A percentile compares a stretch with the other conserved stretches of the same genome.
phyloP scores from a whole-genome alignment of 2,329 filamentous ascomycete species.

The Stylonectria norvegica region DNA sequence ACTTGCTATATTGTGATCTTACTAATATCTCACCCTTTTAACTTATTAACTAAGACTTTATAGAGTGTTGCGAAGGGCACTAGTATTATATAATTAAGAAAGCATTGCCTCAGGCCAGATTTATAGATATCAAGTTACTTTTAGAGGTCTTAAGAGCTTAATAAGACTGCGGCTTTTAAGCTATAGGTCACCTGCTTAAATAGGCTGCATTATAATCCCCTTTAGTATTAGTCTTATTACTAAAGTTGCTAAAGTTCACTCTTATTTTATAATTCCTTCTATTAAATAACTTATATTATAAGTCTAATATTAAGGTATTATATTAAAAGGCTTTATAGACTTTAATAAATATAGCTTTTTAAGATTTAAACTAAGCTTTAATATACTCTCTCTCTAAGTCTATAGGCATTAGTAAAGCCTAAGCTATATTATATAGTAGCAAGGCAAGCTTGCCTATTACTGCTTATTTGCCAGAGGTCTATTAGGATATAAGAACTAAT shows the following conservation, averaged over 20 bases:
- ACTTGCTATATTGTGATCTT: constrained; percentile 5
- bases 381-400: not conserved
- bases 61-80: constrained; percentile 8
- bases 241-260: constrained; percentile 1
- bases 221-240: too few species aligned
- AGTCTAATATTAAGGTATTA: not conserved
- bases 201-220: constrained; percentile 1
- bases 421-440: not conserved
- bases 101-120: constrained; percentile 10
- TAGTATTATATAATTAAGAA: constrained; percentile 7
- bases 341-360: not conserved
- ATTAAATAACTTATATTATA: constrained; percentile 2
- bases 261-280: not conserved
- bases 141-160: not conserved
- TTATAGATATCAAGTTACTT: constrained; percentile 1
- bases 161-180: constrained; percentile 5
- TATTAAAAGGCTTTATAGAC: too few species aligned
- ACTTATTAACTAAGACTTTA: constrained; percentile 5
- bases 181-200: constrained; percentile 1
- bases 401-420: not conserved
- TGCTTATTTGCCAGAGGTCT: too few species aligned
- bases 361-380: not conserved
- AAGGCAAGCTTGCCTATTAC: not conserved
- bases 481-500: too few species aligned
- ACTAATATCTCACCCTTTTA: not conserved